Percentiles rank a stretch among this genome's conserved stretches.
Conservation (phyloP, 768 basidiomycete genomes). For the Mycena olivaceomarginata region DNA sequence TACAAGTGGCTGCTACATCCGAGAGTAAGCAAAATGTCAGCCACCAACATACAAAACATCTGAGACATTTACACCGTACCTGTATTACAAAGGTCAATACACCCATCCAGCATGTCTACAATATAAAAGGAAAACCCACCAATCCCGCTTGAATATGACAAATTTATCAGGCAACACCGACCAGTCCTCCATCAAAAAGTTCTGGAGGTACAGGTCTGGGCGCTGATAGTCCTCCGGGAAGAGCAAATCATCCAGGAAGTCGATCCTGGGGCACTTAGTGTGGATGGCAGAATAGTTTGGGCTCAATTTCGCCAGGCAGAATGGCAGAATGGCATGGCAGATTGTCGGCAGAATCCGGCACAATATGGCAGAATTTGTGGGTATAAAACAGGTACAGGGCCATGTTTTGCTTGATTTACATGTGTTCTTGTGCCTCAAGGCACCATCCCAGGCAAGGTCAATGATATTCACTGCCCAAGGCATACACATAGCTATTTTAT, state of each 20-base stretch:
- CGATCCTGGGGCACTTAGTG: slow-evolving; percentile 64
- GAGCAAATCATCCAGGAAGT: slow-evolving; percentile 67
- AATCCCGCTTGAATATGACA: slow-evolving; percentile 69
- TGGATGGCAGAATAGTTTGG: too few species aligned
- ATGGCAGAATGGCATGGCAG: too few species aligned
- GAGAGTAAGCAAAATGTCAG: not conserved
- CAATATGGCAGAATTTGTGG: too few species aligned
- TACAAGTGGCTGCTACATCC: slow-evolving; percentile 62
- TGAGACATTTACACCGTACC: slow-evolving; percentile 57
- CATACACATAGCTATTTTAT: too few species aligned
- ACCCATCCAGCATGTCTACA: too few species aligned
- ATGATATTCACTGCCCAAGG: too few species aligned
- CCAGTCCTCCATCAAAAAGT: slow-evolving; percentile 74
- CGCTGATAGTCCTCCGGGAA: slow-evolving; percentile 72
- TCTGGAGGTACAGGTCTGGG: slow-evolving; percentile 74
- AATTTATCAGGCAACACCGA: slow-evolving; percentile 70
- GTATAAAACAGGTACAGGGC: too few species aligned
- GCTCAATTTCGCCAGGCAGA: too few species aligned
- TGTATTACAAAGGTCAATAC: not conserved
- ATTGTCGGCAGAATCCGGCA: too few species aligned
- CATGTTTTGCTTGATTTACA: too few species aligned
- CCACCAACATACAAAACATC: slow-evolving; percentile 7
- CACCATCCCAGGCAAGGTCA: too few species aligned
- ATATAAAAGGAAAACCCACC: slow-evolving; percentile 40
- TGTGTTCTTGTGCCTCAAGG: too few species aligned